Evolutionary conservation across 192 early-diverging fungal genomes (phyloP).

Genomic region (Helicostylum pulchrum): DNA sequence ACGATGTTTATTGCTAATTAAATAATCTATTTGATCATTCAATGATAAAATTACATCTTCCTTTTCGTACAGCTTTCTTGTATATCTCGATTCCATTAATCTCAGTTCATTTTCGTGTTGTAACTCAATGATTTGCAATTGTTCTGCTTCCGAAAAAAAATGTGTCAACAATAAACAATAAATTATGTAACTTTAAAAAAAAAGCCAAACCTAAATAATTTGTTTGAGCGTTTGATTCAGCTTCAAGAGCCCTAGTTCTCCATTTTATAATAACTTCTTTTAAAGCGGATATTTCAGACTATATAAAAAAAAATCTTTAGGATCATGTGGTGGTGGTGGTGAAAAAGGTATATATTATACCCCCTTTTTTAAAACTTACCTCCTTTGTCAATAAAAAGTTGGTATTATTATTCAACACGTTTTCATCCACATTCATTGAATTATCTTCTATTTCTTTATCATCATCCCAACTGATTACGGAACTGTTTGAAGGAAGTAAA

Average conservation of each 20-base stretch:
- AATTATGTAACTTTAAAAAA: no score
- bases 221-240: background rate
- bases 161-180: no score
- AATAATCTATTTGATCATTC: slow-evolving; percentile 6
- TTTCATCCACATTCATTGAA: no score
- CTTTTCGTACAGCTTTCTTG: background rate
- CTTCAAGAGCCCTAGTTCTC: slow-evolving; percentile 5
- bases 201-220: no score
- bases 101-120: slow-evolving; percentile 6
- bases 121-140: slow-evolving; percentile 1
- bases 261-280: slow-evolving; percentile 9
- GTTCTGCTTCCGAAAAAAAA: background rate
- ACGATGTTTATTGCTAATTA: slow-evolving; percentile 14
- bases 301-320: background rate
- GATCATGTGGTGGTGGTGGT: no score
- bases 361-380: no score
- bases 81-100: background rate
- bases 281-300: slow-evolving; percentile 17
- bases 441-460: no score
- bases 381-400: no score
- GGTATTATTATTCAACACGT: no score
- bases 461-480: no score
- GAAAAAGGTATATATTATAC: no score
- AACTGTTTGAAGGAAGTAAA: no score
- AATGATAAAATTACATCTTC: background rate